Evolutionary conservation across 2,329 filamentous ascomycete species (phyloP), one percentile per base, ranked within the genome.

Genomic region (Shiraia sp.): DNA sequence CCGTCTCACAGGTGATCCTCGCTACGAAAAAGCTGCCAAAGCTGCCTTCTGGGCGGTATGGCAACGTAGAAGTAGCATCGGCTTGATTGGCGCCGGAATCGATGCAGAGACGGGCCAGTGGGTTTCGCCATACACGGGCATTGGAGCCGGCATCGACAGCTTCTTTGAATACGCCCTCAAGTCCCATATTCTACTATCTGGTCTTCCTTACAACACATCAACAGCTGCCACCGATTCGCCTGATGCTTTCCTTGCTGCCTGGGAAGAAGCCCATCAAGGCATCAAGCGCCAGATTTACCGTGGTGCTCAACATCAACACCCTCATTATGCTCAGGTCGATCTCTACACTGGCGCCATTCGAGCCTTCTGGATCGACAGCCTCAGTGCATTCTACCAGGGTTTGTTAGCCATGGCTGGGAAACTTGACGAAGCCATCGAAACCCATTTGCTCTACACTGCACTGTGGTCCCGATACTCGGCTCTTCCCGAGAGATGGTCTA

Each of bases 141-240:
- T 99, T 56, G 93, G 93, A 35, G 93, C 93, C 6, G 93, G 93
- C 27, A 90, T 96, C 61, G 93, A 99, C 72, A 96, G 91, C 71
- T 99, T 99, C 73, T 97, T 96, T 62, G 93, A 99, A 72, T 99
- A 99, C 70, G 91, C 93, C 3, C 79, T 97, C 59, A 99, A 99
- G 71, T 90, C 90, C 13, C 85, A 96, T 63, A 88, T 99, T 45
- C 72, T 99, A 16, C 81, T 97, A 15, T 96, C 92, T 2, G 88
- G 89, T 1, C 82, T 76, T 5, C 68, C 72, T 0, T 69, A 68
- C 45, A 58, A 72, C 31, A 29, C 61, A 4, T 41, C 50, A 10
- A 59, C 81, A 2, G 79, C 83, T 36, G 80, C 87, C 48, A 82
- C 89, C 51, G 65, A 76, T 38, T 87, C 86, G 0, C 76, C 91